Evolutionary conservation across 1,284 basidiomycete species (phyloP).

Genomic region (Polyporus tsugae): DNA sequence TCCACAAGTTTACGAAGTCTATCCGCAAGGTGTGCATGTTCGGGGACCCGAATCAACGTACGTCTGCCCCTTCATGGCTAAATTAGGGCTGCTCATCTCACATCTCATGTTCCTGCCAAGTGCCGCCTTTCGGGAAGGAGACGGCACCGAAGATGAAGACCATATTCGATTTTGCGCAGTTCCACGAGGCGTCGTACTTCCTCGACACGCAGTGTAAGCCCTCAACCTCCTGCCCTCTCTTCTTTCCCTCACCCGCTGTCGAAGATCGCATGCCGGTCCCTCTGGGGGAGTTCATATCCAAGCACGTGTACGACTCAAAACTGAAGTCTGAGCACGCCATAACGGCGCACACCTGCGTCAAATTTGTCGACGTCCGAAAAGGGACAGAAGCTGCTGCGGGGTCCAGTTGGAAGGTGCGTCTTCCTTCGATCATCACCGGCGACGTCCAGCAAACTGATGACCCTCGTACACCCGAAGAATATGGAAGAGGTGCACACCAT

Average conservation of each 20-base stretch:
- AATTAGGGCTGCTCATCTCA: neutral
- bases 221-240: neutral
- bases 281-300: conserved; percentile 57
- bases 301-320: conserved; percentile 48
- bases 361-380: conserved; percentile 51
- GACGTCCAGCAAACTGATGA: neutral
- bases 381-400: conserved; percentile 48
- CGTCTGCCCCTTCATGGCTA: conserved; percentile 26
- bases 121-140: conserved; percentile 57
- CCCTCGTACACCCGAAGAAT: conserved; percentile 45
- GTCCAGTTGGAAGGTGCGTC: conserved; percentile 53
- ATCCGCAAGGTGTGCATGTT: conserved; percentile 51
- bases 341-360: conserved; percentile 34
- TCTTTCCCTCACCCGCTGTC: neutral
- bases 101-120: conserved; percentile 36
- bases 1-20: conserved; percentile 39
- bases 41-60: conserved; percentile 59
- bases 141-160: conserved; percentile 47
- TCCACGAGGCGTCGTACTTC: conserved; percentile 45
- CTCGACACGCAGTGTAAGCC: conserved; percentile 54
- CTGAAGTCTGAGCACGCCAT: conserved; percentile 49
- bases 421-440: neutral
- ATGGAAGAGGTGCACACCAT: conserved; percentile 48
- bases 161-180: conserved; percentile 55
- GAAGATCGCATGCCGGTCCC: conserved; percentile 59